Evolutionary conservation across 148 eudicot genomes (phyloP), one percentile per base, ranked within the genome.

Genomic region (Silene latifolia): DNA sequence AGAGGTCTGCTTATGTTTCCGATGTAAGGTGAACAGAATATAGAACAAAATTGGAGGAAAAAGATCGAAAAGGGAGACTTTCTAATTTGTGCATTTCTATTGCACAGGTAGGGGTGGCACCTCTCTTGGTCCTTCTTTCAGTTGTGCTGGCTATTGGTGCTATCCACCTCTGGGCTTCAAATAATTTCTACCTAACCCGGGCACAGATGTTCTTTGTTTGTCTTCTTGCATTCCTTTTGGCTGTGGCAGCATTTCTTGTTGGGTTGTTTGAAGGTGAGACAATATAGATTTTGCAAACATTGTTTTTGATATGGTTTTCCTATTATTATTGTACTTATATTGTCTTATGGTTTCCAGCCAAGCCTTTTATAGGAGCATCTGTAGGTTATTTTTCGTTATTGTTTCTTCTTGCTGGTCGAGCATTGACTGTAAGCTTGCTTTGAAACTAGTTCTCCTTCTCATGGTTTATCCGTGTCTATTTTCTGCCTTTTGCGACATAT

Each of bases 371-470:
- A 54, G 99, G 99, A 75, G 99, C 91, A 12, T 95, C 99, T 25
- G 97, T 95, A 82, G 99, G 97, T 68, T 95, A 95, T 87, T 95
- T 95, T 73, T 87, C 99, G 21, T 88, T 95, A 82, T 85, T 95
- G 54, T 95, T 92, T 86, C 92, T 95, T 74, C 82, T 95, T 82
- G 94, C 94, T 79, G 99, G 99, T 78, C 88, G 97, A 78, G 97
- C 99, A 48, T 83, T 95, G 77, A 89, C 94, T 69, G 99, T 95
- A 81, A 88, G 97, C 87, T 56, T 27, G 60, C 51, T 72, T 59
- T 66, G 17, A 20, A 57, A 63, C 56, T 29, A 12, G 46, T 35
- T 60, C 10, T 53, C 7, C 64, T 71, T 19, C 12, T 9, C 51
- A 44, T 17, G 66, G 18, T 27, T 35, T 19, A 44, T 29, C 67